Conservation (phyloP, 2,329 filamentous ascomycete species). For the Penicillium hordei region DNA sequence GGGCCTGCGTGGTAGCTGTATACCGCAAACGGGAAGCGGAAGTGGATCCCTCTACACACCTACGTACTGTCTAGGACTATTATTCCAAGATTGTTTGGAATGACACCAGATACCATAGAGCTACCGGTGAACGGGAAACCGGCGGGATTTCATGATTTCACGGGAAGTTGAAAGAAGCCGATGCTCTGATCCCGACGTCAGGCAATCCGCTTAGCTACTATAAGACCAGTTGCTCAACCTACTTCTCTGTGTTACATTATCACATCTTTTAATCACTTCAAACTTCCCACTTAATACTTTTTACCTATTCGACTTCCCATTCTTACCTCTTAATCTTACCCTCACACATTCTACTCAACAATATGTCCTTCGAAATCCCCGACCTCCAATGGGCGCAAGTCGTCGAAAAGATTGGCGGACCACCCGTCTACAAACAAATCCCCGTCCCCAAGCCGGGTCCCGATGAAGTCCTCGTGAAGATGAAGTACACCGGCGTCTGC, state of each 20-base stretch:
- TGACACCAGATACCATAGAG: neutral
- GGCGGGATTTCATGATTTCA: neutral
- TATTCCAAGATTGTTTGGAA: neutral
- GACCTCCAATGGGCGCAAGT: conserved; percentile 89
- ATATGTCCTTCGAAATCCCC: conserved; percentile 56
- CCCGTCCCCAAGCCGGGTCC: conserved; percentile 77
- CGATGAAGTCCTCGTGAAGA: conserved; percentile 87
- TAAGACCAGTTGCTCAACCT: neutral
- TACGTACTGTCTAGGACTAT: neutral
- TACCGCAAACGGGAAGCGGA: neutral
- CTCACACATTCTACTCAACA: neutral
- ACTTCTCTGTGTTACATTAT: neutral
- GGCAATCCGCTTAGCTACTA: neutral
- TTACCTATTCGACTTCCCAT: neutral
- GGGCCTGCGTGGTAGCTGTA: neutral
- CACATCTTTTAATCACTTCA: neutral
- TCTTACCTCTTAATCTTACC: neutral
- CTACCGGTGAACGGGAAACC: neutral
- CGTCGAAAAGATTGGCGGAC: conserved; percentile 74
- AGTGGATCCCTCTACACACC: neutral
- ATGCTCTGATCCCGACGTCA: neutral
- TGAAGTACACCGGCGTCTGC: conserved; percentile 88
- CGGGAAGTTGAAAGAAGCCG: neutral
- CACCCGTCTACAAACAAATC: conserved; percentile 60
- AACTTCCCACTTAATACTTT: neutral